Evolutionary conservation across 805 yeast species (phyloP).

Genomic region (Isabelozyma pseudorhagii): DNA sequence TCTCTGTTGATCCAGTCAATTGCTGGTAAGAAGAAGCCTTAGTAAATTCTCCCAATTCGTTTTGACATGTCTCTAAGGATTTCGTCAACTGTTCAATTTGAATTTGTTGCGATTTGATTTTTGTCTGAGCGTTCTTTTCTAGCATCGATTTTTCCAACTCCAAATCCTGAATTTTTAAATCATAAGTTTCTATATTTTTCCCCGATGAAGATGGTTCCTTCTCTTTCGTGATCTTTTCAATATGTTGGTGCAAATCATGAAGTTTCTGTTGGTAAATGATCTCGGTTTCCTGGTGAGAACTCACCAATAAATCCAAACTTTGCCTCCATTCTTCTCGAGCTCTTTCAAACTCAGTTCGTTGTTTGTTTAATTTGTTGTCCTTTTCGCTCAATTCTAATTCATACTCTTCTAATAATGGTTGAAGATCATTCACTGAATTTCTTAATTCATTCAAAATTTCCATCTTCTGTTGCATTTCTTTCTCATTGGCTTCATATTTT

Average conservation of each 20-base stretch:
- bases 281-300: conserved; percentile 56
- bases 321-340: conserved; percentile 60
- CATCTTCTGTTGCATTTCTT: conserved; percentile 39
- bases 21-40: background rate
- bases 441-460: conserved; percentile 48
- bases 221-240: conserved; percentile 3
- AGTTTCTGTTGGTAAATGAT: conserved; percentile 45
- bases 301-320: conserved; percentile 53
- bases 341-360: conserved; percentile 44
- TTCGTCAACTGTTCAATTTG: conserved; percentile 3
- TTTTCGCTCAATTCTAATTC: conserved; percentile 40
- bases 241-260: conserved; percentile 23
- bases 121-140: conserved; percentile 11
- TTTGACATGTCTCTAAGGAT: background rate
- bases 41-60: conserved; percentile 1
- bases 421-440: conserved; percentile 45
- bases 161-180: conserved; percentile 7
- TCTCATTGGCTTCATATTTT: conserved; percentile 21
- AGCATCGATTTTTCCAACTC: conserved; percentile 9
- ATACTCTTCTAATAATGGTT: conserved; percentile 45
- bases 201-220: background rate
- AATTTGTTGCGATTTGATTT: conserved; percentile 5
- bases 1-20: background rate
- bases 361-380: conserved; percentile 47
- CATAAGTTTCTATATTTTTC: background rate